Evolutionary conservation across 306 rosid genomes (phyloP), one percentile per base, ranked within the genome.

Genomic region (Dalbergia oliveri): DNA sequence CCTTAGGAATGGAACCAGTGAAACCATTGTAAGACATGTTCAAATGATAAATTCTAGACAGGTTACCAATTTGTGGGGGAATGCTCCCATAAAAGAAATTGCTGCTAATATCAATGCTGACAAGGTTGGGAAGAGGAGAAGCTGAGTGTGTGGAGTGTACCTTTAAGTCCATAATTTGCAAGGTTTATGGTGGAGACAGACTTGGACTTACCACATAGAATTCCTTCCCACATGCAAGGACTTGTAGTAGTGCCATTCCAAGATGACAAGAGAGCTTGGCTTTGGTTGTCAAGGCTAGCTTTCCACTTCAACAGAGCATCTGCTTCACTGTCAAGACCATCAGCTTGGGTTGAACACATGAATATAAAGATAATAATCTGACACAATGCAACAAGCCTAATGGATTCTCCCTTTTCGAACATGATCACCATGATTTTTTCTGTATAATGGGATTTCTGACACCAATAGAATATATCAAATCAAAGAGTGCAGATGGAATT

Each of bases 11-110:
- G 33, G 64, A 59, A 59, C 64, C 64, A 59, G 23, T 4, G 35
- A 59, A 59, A 21, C 0, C 5, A 21, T 59, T 59, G 14, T 21
- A 23, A 23, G 64, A 59, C 64, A 59, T 59, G 37, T 59, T 59
- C 64, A 59, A 10, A 59, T 59, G 6, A 11, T 9, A 19, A 9
- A 59, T 0, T 21, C 35, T 59, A 9, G 64, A 21, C 15, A 59
- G 9, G 64, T 21, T 59, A 23, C 35, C 35, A 59, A 59, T 59
- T 59, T 59, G 64, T 59, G 64, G 64, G 13, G 64, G 64, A 21
- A 59, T 54, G 60, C 26, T 54, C 5, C 60, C 60, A n/a, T 54
- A 6, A 8, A 54, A 54, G 9, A 3, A 54, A 16, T 54, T 54
- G 60, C 2, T 54, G 60, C n/a, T 54, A 6, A 54, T 54, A 6